Conservation (phyloP, 768 basidiomycete genomes). For the Amanita rimosa region DNA sequence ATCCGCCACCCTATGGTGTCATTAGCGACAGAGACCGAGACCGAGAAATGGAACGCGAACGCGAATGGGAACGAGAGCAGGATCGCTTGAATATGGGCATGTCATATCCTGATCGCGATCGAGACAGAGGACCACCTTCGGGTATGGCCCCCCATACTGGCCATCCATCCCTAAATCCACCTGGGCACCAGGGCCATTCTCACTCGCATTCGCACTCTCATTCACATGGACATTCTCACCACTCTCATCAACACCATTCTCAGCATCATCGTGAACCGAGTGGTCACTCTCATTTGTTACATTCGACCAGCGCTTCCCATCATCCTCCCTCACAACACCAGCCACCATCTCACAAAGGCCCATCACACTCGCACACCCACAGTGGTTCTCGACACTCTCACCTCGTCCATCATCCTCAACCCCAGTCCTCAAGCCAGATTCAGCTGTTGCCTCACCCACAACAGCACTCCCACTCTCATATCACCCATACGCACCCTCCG, state of each 20-base stretch:
- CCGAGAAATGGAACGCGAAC: slow-evolving; percentile 12
- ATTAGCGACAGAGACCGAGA: slow-evolving; percentile 12
- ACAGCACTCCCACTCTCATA: slow-evolving; percentile 2
- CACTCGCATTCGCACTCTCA: slow-evolving; percentile 1
- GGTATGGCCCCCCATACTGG: neutral
- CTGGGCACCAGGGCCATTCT: slow-evolving; percentile 1
- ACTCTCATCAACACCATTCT: slow-evolving; percentile 1
- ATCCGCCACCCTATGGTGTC: slow-evolving; percentile 8
- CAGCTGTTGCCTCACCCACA: slow-evolving; percentile 5
- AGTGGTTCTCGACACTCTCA: slow-evolving; percentile 2
- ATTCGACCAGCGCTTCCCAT: slow-evolving; percentile 1
- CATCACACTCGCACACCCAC: neutral
- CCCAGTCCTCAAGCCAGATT: slow-evolving; percentile 4
- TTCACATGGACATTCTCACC: slow-evolving; percentile 2
- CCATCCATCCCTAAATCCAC: neutral
- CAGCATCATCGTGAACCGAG: slow-evolving; percentile 6
- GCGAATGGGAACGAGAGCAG: slow-evolving; percentile 13
- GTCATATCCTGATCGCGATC: slow-evolving; percentile 2
- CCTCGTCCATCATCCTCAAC: slow-evolving; percentile 5
- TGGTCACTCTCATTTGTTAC: slow-evolving; percentile 2
- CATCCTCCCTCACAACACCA: slow-evolving; percentile 1
- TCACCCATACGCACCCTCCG: neutral
- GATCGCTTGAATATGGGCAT: slow-evolving; percentile 8
- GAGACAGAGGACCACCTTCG: slow-evolving; percentile 1
- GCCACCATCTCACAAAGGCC: neutral